Conservation (phyloP, 768 basidiomycete genomes). For the Mycena polygramma region DNA sequence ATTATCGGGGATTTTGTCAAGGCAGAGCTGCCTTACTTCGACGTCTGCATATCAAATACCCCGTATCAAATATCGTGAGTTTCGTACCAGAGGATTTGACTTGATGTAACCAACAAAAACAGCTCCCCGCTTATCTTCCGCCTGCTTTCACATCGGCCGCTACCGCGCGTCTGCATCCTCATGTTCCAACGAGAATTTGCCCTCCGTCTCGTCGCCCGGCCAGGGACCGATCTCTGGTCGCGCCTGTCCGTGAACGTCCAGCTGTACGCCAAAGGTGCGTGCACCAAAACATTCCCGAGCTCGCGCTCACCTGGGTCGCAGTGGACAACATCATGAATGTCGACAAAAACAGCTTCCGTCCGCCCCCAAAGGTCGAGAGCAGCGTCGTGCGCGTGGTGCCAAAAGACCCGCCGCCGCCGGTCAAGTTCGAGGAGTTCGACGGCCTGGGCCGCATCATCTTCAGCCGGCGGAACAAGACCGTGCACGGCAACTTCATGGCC, state of each 20-base stretch:
- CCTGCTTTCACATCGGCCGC: constrained; percentile 94
- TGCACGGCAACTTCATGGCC: constrained; percentile 91
- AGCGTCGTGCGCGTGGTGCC: constrained; percentile 93
- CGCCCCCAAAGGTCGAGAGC: constrained; percentile 94
- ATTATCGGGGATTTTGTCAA: constrained; percentile 99
- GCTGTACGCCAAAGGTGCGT: constrained; percentile 81
- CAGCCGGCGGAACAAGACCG: constrained; percentile 89
- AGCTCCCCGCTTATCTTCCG: constrained; percentile 98
- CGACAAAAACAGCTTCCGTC: constrained; percentile 96
- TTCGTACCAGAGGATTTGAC: no score
- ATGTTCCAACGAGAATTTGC: constrained; percentile 99
- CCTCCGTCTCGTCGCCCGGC: constrained; percentile 87
- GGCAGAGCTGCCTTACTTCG: constrained; percentile 97
- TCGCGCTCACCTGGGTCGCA: no score
- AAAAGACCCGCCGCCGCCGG: constrained; percentile 93
- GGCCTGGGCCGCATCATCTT: constrained; percentile 94
- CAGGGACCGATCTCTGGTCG: constrained; percentile 91
- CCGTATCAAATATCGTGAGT: constrained; percentile 86
- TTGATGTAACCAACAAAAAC: no score
- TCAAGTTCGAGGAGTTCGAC: constrained; percentile 98
- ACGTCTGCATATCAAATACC: constrained; percentile 99
- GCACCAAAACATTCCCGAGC: no score
- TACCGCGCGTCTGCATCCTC: constrained; percentile 94
- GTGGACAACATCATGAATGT: constrained; percentile 98
- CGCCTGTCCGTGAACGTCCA: constrained; percentile 97